Percentiles rank a stretch among this genome's conserved stretches.
Conservation (phyloP, 2,329 filamentous ascomycete genomes). For the Ceratocystis destructans region DNA sequence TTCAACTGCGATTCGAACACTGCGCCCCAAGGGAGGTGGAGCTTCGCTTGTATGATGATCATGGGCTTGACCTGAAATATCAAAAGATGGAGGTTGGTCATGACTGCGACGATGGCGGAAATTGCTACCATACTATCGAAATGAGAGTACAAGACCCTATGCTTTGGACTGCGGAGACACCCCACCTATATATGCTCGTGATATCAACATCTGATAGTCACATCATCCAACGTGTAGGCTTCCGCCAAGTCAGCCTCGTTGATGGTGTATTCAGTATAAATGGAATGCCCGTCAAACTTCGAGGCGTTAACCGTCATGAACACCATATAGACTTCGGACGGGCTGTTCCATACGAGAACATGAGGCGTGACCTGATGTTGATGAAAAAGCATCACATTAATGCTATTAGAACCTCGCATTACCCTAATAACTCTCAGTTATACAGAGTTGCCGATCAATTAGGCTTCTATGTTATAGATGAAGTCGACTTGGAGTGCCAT, state of each 20-base stretch:
- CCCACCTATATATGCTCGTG: constrained; percentile 40
- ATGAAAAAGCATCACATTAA: constrained; percentile 63
- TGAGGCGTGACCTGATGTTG: constrained; percentile 45
- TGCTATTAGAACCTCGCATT: constrained; percentile 53
- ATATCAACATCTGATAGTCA: constrained; percentile 25
- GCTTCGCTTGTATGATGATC: not conserved
- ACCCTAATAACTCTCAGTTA: constrained; percentile 46
- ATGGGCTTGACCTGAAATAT: not conserved
- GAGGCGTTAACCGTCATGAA: constrained; percentile 58
- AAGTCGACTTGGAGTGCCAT: constrained; percentile 42
- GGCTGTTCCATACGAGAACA: constrained; percentile 46
- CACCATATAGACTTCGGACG: constrained; percentile 51
- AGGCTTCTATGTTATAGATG: constrained; percentile 50
- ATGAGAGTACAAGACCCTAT: constrained; percentile 37
- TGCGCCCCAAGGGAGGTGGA: not conserved
- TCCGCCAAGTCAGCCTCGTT: constrained; percentile 47
- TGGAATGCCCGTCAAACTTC: constrained; percentile 48
- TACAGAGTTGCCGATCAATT: constrained; percentile 50
- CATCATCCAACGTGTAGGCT: constrained; percentile 41
- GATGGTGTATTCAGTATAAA: constrained; percentile 51
- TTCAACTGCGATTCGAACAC: not conserved
- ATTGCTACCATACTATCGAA: constrained; percentile 30
- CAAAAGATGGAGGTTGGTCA: not conserved
- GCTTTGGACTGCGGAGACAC: constrained; percentile 58
- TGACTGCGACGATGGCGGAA: constrained; percentile 23